These are phyloP conservation scores for Turritis glabra DNA, from an alignment of 345 rosid genomes.

Conservation along the genomic window DNA sequence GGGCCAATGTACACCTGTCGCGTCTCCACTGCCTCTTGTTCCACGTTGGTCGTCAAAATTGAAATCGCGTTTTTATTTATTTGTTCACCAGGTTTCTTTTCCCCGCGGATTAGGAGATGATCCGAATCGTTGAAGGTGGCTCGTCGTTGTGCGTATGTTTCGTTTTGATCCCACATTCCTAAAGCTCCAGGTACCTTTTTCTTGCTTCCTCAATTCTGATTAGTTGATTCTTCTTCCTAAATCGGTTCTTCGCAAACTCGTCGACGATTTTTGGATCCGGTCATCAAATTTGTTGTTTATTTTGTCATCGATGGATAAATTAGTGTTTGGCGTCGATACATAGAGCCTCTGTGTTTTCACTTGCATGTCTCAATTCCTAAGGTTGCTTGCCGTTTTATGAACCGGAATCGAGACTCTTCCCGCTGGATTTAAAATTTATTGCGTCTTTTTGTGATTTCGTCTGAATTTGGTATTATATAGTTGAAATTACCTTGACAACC, in stretches of 20 bases:
- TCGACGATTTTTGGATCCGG: conserved; percentile 19
- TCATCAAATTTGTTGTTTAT: not conserved
- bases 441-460: not conserved
- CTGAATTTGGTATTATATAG: not conserved
- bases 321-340: conserved; percentile 11
- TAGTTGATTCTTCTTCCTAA: not conserved
- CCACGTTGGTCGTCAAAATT: conserved; percentile 18
- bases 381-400: not conserved
- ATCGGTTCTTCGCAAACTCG: conserved; percentile 19
- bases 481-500: not conserved
- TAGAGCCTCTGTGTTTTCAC: not conserved
- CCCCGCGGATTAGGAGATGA: conserved; percentile 28
- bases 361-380: not conserved
- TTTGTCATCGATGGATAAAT: not conserved
- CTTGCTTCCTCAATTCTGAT: not conserved
- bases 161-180: conserved; percentile 39
- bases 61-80: not conserved
- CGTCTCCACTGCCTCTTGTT: conserved; percentile 7
- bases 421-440: not conserved
- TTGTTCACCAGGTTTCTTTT: not conserved
- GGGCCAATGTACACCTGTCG: conserved; percentile 35
- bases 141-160: conserved; percentile 26
- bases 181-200: conserved; percentile 30
- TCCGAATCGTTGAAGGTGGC: conserved; percentile 10
- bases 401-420: conserved; percentile 17